Percentiles rank a stretch among this genome's conserved stretches.
Conservation (phyloP, 179 eudicot genomes). For the Heliamphora pulchella region DNA sequence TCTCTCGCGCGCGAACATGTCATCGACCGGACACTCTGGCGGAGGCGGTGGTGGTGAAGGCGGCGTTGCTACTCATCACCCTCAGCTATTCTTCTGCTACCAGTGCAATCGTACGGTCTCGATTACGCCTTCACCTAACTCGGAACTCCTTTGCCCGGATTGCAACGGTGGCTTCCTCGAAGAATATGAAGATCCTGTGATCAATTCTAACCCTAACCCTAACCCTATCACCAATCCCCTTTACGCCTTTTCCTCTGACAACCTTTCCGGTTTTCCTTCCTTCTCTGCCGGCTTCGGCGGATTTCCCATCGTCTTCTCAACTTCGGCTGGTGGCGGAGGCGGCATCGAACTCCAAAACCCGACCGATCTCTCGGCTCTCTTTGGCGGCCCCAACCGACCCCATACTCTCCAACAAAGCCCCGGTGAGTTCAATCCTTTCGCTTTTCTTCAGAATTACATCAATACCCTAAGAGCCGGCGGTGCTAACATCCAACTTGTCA, state of each 20-base stretch:
- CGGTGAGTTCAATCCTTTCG: conserved; percentile 46
- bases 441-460: conserved; percentile 44
- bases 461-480: conserved; percentile 44
- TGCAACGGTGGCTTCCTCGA: conserved; percentile 65
- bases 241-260: conserved; percentile 7
- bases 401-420: not conserved
- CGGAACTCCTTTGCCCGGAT: conserved; percentile 45
- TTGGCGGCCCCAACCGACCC: conserved; percentile 15
- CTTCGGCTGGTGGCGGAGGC: conserved; percentile 14
- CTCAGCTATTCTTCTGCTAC: conserved; percentile 48
- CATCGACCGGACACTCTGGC: conserved; percentile 7
- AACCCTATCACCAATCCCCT: conserved; percentile 15
- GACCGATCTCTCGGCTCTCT: conserved; percentile 31
- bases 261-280: conserved; percentile 18
- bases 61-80: not conserved
- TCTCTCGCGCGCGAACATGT: not conserved
- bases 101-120: conserved; percentile 55
- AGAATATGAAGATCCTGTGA: conserved; percentile 35
- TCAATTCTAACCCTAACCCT: conserved; percentile 19
- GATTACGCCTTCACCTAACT: conserved; percentile 27
- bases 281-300: conserved; percentile 19
- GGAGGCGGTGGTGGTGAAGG: not conserved
- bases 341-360: conserved; percentile 18
- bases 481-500: conserved; percentile 53
- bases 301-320: conserved; percentile 16